These are phyloP conservation scores for Pyrrhoderma lamaoense DNA, from an alignment of 1,284 basidiomycete genomes.

Conservation along the genomic window DNA sequence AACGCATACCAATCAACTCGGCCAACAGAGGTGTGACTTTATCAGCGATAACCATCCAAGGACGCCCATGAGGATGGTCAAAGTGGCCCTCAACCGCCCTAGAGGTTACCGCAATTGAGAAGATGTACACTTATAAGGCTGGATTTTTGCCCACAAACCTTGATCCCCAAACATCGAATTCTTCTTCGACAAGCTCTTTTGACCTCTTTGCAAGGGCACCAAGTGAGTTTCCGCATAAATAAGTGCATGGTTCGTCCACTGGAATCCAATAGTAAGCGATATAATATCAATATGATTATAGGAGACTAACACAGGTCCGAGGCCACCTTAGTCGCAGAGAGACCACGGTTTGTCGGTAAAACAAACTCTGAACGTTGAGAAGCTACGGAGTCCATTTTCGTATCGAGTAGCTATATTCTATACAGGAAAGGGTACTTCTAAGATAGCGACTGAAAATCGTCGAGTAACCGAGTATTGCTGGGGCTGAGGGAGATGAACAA, in stretches of 20 bases:
- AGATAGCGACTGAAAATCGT: no score
- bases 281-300: neutral
- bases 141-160: slow-evolving; percentile 43
- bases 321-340: no score
- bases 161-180: slow-evolving; percentile 82
- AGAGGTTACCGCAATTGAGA: neutral
- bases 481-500: no score
- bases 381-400: no score
- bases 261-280: slow-evolving; percentile 12
- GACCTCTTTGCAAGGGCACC: slow-evolving; percentile 77
- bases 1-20: slow-evolving; percentile 71
- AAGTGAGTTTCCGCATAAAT: slow-evolving; percentile 95
- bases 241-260: slow-evolving; percentile 60
- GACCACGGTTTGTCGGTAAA: no score
- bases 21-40: slow-evolving; percentile 72
- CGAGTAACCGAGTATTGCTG: no score
- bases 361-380: no score
- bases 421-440: no score
- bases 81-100: slow-evolving; percentile 93
- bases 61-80: slow-evolving; percentile 73
- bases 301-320: no score
- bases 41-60: slow-evolving; percentile 81
- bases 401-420: no score
- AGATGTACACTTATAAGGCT: slow-evolving; percentile 9
- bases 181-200: slow-evolving; percentile 69